Percentiles rank a stretch among this genome's conserved stretches.
Conservation (phyloP, 2,329 filamentous ascomycete genomes). For the Cordyceps cateniannulata region DNA sequence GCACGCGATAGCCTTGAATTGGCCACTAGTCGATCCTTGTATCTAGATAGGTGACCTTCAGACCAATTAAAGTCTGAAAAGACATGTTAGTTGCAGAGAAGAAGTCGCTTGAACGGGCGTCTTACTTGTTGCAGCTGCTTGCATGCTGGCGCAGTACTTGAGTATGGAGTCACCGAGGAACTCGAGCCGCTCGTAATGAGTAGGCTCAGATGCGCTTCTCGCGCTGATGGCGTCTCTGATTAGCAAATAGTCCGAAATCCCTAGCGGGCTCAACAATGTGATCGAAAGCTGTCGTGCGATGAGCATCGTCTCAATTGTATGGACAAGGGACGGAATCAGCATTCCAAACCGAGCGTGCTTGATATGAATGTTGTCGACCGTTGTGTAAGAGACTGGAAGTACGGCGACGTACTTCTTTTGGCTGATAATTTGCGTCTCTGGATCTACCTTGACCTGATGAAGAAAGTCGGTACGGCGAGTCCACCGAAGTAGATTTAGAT, state of each 20-base stretch:
- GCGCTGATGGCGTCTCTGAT: slow-evolving; percentile 66
- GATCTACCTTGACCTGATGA: slow-evolving; percentile 28
- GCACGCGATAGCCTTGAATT: slow-evolving; percentile 68
- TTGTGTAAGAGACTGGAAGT: slow-evolving; percentile 42
- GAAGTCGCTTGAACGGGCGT: neutral
- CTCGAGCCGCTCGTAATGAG: slow-evolving; percentile 78
- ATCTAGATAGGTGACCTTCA: slow-evolving; percentile 65
- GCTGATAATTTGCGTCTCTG: slow-evolving; percentile 19
- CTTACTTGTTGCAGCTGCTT: slow-evolving; percentile 51
- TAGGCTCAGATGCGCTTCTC: slow-evolving; percentile 49
- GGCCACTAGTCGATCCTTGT: slow-evolving; percentile 64
- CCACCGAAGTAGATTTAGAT: slow-evolving; percentile 43
- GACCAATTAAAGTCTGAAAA: slow-evolving; percentile 57
- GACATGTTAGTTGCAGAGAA: slow-evolving; percentile 13
- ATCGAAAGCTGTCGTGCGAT: slow-evolving; percentile 52
- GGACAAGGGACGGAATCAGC: slow-evolving; percentile 66
- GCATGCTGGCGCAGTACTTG: slow-evolving; percentile 65
- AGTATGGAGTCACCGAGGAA: slow-evolving; percentile 81
- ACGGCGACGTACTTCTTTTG: slow-evolving; percentile 37
- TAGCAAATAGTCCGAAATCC: slow-evolving; percentile 46
- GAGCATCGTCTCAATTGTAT: slow-evolving; percentile 60
- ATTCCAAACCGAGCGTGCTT: slow-evolving; percentile 45
- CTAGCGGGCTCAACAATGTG: slow-evolving; percentile 32
- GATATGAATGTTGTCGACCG: slow-evolving; percentile 40
- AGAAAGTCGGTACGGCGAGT: slow-evolving; percentile 55